Evolutionary conservation across 257 asterid species (phyloP).

Genomic region (Solanum habrochaites): DNA sequence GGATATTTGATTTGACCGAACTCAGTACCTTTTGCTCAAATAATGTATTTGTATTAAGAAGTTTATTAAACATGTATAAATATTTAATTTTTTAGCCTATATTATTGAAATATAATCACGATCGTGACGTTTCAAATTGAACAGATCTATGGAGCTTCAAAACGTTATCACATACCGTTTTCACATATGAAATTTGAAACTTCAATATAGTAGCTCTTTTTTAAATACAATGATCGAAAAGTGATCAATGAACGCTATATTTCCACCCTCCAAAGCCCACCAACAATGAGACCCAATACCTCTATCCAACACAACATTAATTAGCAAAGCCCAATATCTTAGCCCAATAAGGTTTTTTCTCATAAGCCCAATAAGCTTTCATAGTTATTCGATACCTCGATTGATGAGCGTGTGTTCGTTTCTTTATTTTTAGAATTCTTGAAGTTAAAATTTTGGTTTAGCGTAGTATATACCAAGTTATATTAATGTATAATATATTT

Average conservation of each 20-base stretch:
- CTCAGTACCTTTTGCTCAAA: neutral
- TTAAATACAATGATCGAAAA: neutral
- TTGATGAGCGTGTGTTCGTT: neutral
- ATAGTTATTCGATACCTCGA: neutral
- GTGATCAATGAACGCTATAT: neutral
- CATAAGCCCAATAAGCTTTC: neutral
- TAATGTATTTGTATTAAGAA: too few relatives aligned
- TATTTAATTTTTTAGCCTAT: neutral
- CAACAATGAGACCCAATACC: neutral
- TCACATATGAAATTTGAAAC: neutral
- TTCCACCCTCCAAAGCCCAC: neutral
- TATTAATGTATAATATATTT: too few relatives aligned
- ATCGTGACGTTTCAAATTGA: neutral
- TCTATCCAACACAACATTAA: neutral
- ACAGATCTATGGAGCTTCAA: neutral
- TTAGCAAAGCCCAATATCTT: neutral
- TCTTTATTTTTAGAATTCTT: too few relatives aligned
- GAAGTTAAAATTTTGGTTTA: too few relatives aligned
- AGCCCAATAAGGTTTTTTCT: neutral
- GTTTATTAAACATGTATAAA: too few relatives aligned
- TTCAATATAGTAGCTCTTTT: neutral
- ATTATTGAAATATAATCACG: neutral
- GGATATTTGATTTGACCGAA: rapidly evolving
- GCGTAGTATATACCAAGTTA: neutral
- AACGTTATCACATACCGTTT: neutral